Percentiles rank a stretch among this genome's conserved stretches.
phyloP scores from a whole-genome alignment of 2,329 filamentous ascomycete genomes.

The Blastomyces silverae region DNA sequence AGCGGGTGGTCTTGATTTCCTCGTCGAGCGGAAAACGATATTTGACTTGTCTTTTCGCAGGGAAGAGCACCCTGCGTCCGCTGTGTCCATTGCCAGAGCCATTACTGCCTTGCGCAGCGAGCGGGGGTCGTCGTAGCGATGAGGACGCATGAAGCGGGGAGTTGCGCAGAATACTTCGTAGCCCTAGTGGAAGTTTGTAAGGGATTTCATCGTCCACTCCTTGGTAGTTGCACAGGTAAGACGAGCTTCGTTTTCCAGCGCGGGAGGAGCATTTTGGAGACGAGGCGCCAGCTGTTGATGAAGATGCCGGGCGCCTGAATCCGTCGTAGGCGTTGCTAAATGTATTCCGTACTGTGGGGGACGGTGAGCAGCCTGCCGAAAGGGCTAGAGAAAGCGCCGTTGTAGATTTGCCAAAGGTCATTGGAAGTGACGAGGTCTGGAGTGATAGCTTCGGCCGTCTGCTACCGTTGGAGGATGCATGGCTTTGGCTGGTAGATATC shows the following conservation, averaged over 20 bases:
- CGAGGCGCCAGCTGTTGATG: conserved; percentile 32
- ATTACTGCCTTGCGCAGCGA: conserved; percentile 31
- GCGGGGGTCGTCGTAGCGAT: conserved; percentile 37
- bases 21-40: conserved; percentile 53
- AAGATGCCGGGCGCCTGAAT: conserved; percentile 31
- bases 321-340: conserved; percentile 54
- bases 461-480: conserved; percentile 15
- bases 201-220: conserved; percentile 24
- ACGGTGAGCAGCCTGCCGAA: conserved; percentile 44
- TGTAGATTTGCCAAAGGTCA: conserved; percentile 50
- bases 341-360: conserved; percentile 56
- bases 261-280: conserved; percentile 22
- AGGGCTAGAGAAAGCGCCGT: conserved; percentile 49
- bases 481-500: not conserved
- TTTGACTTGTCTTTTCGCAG: conserved; percentile 51
- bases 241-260: conserved; percentile 18
- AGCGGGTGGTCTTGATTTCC: conserved; percentile 52
- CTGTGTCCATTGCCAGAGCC: conserved; percentile 31
- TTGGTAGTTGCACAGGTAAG: conserved; percentile 7
- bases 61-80: conserved; percentile 44
- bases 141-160: conserved; percentile 35
- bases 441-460: conserved; percentile 55
- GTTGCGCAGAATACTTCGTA: conserved; percentile 45
- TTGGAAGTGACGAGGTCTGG: conserved; percentile 48
- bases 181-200: conserved; percentile 41